phyloP scores from a whole-genome alignment of 306 rosid species.

The Vigna mungo region DNA sequence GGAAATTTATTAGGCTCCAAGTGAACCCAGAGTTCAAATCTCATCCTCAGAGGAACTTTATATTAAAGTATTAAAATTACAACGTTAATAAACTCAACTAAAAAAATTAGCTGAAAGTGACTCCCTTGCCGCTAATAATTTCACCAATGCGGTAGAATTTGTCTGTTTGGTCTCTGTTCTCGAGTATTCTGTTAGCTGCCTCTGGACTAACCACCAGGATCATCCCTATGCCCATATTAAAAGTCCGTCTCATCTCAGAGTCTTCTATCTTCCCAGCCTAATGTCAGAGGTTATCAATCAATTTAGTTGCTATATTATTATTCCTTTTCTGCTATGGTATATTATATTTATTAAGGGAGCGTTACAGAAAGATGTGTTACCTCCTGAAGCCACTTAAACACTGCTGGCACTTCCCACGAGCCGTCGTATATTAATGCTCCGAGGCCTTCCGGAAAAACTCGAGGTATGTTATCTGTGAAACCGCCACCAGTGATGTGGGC shows the following conservation, averaged over 20 bases:
- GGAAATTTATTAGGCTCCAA: not conserved
- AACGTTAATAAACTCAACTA: constrained; percentile 18
- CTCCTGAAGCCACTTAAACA: constrained; percentile 94
- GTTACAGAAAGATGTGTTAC: constrained; percentile 49
- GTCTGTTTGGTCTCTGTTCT: constrained; percentile 39
- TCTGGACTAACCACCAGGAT: constrained; percentile 80
- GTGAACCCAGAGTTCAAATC: not conserved
- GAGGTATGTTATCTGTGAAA: constrained; percentile 90
- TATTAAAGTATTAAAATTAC: constrained; percentile 22
- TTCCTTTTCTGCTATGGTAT: not conserved
- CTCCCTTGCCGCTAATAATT: constrained; percentile 68
- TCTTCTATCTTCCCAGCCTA: constrained; percentile 82
- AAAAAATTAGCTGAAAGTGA: constrained; percentile 47
- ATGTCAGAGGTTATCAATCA: constrained; percentile 29
- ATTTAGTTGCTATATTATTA: constrained; percentile 5
- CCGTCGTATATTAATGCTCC: constrained; percentile 70
- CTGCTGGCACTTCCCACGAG: constrained; percentile 78
- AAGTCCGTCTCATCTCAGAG: constrained; percentile 81
- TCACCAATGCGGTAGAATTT: constrained; percentile 73
- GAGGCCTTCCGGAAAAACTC: constrained; percentile 84
- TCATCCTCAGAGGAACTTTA: not conserved
- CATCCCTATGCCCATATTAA: constrained; percentile 97
- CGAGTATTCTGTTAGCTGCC: constrained; percentile 58
- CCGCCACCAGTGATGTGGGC: constrained; percentile 97
- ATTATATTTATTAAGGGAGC: not conserved